Percentiles rank a stretch among this genome's conserved stretches.
phyloP scores from a whole-genome alignment of 768 basidiomycete genomes.

The Podaxis carcinomalis region DNA sequence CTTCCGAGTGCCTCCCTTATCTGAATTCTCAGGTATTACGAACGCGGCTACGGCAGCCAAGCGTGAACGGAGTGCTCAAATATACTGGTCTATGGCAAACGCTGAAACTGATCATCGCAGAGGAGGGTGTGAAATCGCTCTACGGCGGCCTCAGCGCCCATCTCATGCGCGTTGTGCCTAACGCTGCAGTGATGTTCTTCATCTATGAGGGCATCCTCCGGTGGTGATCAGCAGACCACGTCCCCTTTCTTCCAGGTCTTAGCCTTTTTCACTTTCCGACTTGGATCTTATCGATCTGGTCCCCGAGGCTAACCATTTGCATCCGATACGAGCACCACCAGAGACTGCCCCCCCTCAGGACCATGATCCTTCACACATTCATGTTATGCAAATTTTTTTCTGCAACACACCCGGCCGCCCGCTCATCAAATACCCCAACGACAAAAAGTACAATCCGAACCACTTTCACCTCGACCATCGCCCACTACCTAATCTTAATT shows the following conservation, averaged over 20 bases:
- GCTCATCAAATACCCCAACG: slow-evolving; percentile 3
- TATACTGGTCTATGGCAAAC: slow-evolving; percentile 89
- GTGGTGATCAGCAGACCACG: slow-evolving; percentile 33
- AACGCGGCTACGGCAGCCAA: slow-evolving; percentile 88
- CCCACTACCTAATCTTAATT: background rate
- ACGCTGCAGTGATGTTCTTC: slow-evolving; percentile 95
- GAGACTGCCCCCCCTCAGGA: background rate
- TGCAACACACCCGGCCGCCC: background rate
- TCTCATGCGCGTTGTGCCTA: slow-evolving; percentile 94
- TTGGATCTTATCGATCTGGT: background rate
- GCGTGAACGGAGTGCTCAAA: slow-evolving; percentile 70
- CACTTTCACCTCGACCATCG: background rate
- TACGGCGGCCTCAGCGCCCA: slow-evolving; percentile 95
- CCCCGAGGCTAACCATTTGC: background rate
- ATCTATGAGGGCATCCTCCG: slow-evolving; percentile 86
- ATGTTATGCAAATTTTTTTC: background rate
- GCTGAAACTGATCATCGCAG: slow-evolving; percentile 75
- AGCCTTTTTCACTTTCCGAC: background rate
- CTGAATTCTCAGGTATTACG: slow-evolving; percentile 64
- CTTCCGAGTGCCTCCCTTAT: background rate
- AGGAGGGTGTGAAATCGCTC: slow-evolving; percentile 82
- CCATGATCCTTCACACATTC: background rate
- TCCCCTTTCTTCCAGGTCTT: background rate
- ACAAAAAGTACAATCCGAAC: background rate
- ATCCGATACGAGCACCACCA: background rate